A percentile compares a stretch with the other conserved stretches of the same genome.
Conservation (phyloP, 1,284 basidiomycete genomes). For the Melampsora medusae region DNA sequence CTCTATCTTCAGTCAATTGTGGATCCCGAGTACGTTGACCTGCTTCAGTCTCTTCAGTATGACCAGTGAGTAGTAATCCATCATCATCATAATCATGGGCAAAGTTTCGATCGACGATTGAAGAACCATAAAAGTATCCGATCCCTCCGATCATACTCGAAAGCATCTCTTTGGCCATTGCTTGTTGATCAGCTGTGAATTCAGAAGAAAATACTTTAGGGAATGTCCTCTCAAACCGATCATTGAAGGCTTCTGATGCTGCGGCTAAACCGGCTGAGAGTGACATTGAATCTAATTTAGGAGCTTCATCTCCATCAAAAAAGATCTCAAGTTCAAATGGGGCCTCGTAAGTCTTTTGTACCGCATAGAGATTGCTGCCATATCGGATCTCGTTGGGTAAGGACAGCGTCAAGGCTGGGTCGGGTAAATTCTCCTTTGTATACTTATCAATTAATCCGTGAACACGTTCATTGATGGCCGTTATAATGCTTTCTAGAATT, state of each 20-base stretch:
- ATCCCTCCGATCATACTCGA: slow-evolving; percentile 86
- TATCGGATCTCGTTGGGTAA: slow-evolving; percentile 69
- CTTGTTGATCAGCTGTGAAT: slow-evolving; percentile 59
- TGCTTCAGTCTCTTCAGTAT: slow-evolving; percentile 56
- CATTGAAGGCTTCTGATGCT: slow-evolving; percentile 64
- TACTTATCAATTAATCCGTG: slow-evolving; percentile 63
- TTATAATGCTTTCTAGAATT: slow-evolving; percentile 65
- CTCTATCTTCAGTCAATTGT: slow-evolving; percentile 68
- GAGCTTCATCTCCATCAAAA: slow-evolving; percentile 69
- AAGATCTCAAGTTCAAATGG: slow-evolving; percentile 81
- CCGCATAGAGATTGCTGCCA: slow-evolving; percentile 74
- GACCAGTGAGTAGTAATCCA: slow-evolving; percentile 47
- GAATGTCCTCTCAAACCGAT: slow-evolving; percentile 69
- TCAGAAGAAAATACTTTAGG: slow-evolving; percentile 60
- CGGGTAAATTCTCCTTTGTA: slow-evolving; percentile 62
- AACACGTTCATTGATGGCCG: slow-evolving; percentile 65
- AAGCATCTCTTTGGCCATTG: slow-evolving; percentile 80
- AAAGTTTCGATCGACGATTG: slow-evolving; percentile 78
- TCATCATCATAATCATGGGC: slow-evolving; percentile 80
- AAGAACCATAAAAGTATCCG: slow-evolving; percentile 89
- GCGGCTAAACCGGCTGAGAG: slow-evolving; percentile 69
- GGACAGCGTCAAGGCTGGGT: slow-evolving; percentile 73
- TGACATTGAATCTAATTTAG: slow-evolving; percentile 60
- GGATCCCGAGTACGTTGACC: slow-evolving; percentile 56
- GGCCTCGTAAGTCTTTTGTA: slow-evolving; percentile 78